phyloP scores from a whole-genome alignment of 2,329 filamentous ascomycete genomes.

The Penicillium decumbens region DNA sequence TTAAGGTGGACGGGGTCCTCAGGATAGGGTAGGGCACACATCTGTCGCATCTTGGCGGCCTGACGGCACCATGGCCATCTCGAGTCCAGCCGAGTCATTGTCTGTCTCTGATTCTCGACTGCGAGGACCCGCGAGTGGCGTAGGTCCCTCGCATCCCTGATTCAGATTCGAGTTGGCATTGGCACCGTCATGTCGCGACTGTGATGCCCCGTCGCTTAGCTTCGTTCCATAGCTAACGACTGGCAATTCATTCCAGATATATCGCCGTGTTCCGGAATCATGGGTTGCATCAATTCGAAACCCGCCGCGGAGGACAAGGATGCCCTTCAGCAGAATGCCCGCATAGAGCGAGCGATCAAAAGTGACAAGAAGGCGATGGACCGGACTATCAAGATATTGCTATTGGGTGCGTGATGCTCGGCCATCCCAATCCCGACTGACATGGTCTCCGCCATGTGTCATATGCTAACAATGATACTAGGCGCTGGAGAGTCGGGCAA shows the following conservation, averaged over 20 bases:
- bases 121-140: conserved; percentile 1
- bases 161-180: conserved; percentile 14
- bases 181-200: not conserved
- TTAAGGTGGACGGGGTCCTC: conserved; percentile 5
- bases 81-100: conserved; percentile 1
- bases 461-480: conserved; percentile 42
- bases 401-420: conserved; percentile 64
- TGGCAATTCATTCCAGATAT: conserved; percentile 2
- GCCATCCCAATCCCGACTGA: not conserved
- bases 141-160: conserved; percentile 20
- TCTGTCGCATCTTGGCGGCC: not conserved
- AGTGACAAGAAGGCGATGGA: conserved; percentile 82
- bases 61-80: not conserved
- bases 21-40: conserved; percentile 6
- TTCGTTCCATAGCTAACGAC: conserved; percentile 7
- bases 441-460: not conserved
- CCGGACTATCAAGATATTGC: conserved; percentile 86
- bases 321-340: conserved; percentile 46
- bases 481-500: conserved; percentile 94
- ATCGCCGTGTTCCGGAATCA: conserved; percentile 23
- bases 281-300: conserved; percentile 46
- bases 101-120: conserved; percentile 11
- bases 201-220: not conserved
- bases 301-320: conserved; percentile 41
- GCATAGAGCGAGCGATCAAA: conserved; percentile 81